Evolutionary conservation across 2,329 filamentous ascomycete genomes (phyloP), one percentile per base, ranked within the genome.

Genomic region (Colletotrichum shisoi): DNA sequence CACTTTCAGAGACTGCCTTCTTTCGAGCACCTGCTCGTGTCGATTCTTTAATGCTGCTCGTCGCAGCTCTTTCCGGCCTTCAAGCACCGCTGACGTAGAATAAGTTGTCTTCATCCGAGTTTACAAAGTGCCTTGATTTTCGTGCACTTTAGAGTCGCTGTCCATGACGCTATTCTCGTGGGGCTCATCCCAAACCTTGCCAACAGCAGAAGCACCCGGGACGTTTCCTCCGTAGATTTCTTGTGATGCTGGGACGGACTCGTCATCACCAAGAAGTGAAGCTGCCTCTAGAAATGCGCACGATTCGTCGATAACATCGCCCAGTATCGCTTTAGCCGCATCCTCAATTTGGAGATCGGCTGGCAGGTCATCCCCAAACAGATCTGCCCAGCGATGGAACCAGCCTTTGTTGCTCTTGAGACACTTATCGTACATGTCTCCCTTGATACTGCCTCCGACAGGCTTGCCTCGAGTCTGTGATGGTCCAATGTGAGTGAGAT

Each of bases 301-400:
- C 5, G n/a, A 39, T 42, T 57, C n/a, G 15, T 68, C 31, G 7
- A 62, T 21, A 15, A 44, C 21, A 8, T 45, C 42, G 7, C 51
- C 27, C 3, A 69, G 24, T 12, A 69, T 42, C 4, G 59, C 24
- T 17, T 54, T 42, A 34, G 39, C 15, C 1, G 9, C 63, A 6
- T 56, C 27, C 8, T 63, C 63, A 45, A 56, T 52, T 19, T 49
- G 40, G 17, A 69, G 31, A 19, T 56, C 31, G 13, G 15, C 44
- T 12, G 59, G 58, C n/a, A 69, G 40, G 31, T 67, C 60, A 12
- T 70, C 69, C 2, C 52, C 69, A 24, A 70, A 70, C 0, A 70
- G 44, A 1, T 69, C 67, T 27, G 58, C 27, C n/a, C 46, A 67
- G 8, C 46, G 45, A 15, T 17, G 15, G 17, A 56, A 67, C 21